Conservation (phyloP, 2,329 filamentous ascomycete genomes). For the Claviceps quebecensis region DNA sequence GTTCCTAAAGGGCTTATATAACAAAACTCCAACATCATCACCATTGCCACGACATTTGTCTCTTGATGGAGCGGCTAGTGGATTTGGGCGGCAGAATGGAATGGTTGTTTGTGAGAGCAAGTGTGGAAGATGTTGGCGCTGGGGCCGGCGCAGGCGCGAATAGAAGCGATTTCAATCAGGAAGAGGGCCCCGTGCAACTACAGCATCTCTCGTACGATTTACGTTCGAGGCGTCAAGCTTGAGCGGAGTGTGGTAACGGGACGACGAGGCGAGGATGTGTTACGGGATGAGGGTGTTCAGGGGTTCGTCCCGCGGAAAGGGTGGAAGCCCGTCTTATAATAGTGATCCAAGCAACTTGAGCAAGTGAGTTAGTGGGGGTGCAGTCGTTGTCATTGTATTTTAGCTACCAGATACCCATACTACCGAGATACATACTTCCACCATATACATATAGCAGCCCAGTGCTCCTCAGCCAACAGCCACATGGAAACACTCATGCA, state of each 20-base stretch:
- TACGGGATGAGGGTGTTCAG: slow-evolving; percentile 45
- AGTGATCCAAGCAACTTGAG: too few species aligned
- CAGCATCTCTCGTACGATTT: slow-evolving; percentile 39
- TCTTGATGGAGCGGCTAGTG: slow-evolving; percentile 44
- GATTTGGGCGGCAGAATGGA: slow-evolving; percentile 31
- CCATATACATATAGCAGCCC: not conserved
- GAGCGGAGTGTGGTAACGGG: slow-evolving; percentile 57
- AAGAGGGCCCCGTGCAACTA: not conserved
- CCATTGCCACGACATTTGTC: slow-evolving; percentile 22
- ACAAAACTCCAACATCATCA: too few species aligned
- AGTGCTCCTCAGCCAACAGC: not conserved
- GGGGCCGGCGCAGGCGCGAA: not conserved
- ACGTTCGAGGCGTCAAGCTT: slow-evolving; percentile 42
- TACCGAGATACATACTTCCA: not conserved
- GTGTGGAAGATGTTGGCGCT: not conserved
- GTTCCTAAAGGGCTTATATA: too few species aligned
- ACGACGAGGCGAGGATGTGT: slow-evolving; percentile 41
- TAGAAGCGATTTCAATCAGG: not conserved
- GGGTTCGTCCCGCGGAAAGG: slow-evolving; percentile 44
- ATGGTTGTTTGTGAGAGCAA: slow-evolving; percentile 5
- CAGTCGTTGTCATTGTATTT: not conserved
- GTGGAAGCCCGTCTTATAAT: slow-evolving; percentile 37
- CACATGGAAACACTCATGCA: not conserved
- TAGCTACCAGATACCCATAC: not conserved
- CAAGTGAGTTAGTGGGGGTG: slow-evolving; percentile 1